A percentile compares a stretch with the other conserved stretches of the same genome.
Conservation (phyloP, 1,284 basidiomycete species). For the Papiliotrema fonsecae region DNA sequence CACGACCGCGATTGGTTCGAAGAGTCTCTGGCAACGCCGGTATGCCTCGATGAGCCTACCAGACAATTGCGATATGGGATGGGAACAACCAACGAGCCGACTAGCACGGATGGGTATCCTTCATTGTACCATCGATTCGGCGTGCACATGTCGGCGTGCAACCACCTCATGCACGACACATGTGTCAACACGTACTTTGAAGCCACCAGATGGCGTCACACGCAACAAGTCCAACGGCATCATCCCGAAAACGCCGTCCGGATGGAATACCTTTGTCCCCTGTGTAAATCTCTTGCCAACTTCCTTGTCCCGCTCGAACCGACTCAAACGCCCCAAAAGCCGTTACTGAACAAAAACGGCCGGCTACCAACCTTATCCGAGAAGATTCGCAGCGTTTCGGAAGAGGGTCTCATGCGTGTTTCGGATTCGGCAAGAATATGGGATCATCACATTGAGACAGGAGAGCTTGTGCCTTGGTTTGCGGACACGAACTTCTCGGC, state of each 20-base stretch:
- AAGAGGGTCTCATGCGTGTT: constrained; percentile 39
- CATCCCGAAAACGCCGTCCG: constrained; percentile 90
- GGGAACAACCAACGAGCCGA: constrained; percentile 29
- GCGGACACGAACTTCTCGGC: constrained; percentile 33
- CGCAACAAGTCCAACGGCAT: constrained; percentile 82
- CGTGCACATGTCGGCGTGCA: constrained; percentile 83
- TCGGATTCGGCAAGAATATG: constrained; percentile 44
- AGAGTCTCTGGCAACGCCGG: constrained; percentile 63
- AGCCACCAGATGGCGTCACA: constrained; percentile 83
- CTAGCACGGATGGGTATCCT: constrained; percentile 58
- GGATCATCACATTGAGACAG: constrained; percentile 46
- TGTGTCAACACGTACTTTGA: constrained; percentile 89
- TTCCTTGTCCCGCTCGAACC: constrained; percentile 75
- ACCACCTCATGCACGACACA: constrained; percentile 94
- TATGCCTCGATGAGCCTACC: constrained; percentile 61
- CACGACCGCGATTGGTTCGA: constrained; percentile 65
- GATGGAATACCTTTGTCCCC: constrained; percentile 92
- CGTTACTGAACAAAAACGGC: constrained; percentile 14
- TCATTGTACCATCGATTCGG: constrained; percentile 71
- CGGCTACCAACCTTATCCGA: constrained; percentile 28
- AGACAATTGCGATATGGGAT: constrained; percentile 31
- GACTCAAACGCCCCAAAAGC: constrained; percentile 15
- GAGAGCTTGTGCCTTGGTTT: constrained; percentile 45
- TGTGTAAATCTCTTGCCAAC: constrained; percentile 98
- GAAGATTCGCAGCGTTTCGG: constrained; percentile 41